Evolutionary conservation across 352 stramenopile species (phyloP).

Genomic region (Peronospora tabacina): DNA sequence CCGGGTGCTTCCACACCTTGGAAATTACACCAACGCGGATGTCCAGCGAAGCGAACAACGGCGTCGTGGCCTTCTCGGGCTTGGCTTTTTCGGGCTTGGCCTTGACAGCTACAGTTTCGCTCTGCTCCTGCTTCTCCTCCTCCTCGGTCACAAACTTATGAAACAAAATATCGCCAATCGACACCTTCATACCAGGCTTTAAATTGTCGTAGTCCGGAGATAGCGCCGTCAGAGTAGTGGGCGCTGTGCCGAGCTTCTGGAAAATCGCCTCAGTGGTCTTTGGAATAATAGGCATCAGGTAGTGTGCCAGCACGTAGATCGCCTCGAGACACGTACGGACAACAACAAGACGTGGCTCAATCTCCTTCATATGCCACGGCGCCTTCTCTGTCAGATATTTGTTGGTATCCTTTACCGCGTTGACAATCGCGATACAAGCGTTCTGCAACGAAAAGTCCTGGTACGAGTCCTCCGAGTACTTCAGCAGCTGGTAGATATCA

Average conservation of each 20-base stretch:
- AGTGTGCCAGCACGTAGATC: conserved; percentile 94
- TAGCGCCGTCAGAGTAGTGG: conserved; percentile 65
- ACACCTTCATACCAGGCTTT: conserved; percentile 80
- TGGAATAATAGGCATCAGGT: conserved; percentile 93
- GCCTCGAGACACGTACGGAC: conserved; percentile 95
- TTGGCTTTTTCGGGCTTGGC: conserved; percentile 35
- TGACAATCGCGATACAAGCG: conserved; percentile 84
- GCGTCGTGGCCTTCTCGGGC: conserved; percentile 42
- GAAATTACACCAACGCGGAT: conserved; percentile 77
- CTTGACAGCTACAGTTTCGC: conserved; percentile 43
- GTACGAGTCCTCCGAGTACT: conserved; percentile 87
- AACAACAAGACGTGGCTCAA: conserved; percentile 84
- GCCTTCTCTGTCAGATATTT: conserved; percentile 96
- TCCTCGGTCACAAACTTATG: conserved; percentile 83
- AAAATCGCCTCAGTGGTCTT: conserved; percentile 89
- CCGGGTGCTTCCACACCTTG: conserved; percentile 79
- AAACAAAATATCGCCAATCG: conserved; percentile 93
- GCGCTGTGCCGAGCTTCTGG: conserved; percentile 88
- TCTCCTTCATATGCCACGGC: conserved; percentile 94
- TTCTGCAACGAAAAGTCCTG: conserved; percentile 89
- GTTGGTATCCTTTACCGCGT: conserved; percentile 92
- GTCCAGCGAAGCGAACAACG: conserved; percentile 68
- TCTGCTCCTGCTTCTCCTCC: conserved; percentile 65
- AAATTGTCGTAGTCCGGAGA: conserved; percentile 90
- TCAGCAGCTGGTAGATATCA: conserved; percentile 77